phyloP scores from a whole-genome alignment of 805 yeast species.

The Ogataea nonfermentans region DNA sequence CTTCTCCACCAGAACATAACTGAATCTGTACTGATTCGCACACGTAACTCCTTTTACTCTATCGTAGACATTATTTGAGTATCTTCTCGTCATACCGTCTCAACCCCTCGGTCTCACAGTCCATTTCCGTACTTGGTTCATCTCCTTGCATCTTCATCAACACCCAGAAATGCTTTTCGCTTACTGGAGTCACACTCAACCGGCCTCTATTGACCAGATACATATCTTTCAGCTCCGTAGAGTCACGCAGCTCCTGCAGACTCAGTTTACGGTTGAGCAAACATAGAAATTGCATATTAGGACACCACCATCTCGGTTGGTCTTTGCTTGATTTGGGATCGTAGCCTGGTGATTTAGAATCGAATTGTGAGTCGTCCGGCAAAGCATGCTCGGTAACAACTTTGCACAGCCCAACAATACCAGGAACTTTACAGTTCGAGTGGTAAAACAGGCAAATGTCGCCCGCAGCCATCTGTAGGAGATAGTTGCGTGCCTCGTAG shows the following conservation, averaged over 20 bases:
- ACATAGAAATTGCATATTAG: conserved; percentile 44
- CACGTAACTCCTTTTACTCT: neutral
- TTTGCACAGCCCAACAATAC: conserved; percentile 49
- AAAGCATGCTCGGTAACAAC: conserved; percentile 35
- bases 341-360: conserved; percentile 42
- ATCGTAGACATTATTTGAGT: conserved; percentile 3
- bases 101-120: conserved; percentile 19
- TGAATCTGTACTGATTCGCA: neutral
- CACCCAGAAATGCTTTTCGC: conserved; percentile 40
- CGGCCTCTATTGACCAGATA: conserved; percentile 48
- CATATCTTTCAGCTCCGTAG: conserved; percentile 38
- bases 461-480: conserved; percentile 45
- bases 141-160: conserved; percentile 37
- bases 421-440: conserved; percentile 54
- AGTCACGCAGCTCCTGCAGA: conserved; percentile 38
- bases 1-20: too few relatives aligned
- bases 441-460: conserved; percentile 54
- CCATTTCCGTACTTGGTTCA: conserved; percentile 22
- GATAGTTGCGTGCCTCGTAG: conserved; percentile 52
- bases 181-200: conserved; percentile 51
- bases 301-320: conserved; percentile 57
- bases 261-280: conserved; percentile 42
- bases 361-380: conserved; percentile 43
- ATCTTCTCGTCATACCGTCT: conserved; percentile 8
- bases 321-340: conserved; percentile 45